Evolutionary conservation across 2,329 filamentous ascomycete species (phyloP), one percentile per base, ranked within the genome.

Genomic region (Penicillium sp.): DNA sequence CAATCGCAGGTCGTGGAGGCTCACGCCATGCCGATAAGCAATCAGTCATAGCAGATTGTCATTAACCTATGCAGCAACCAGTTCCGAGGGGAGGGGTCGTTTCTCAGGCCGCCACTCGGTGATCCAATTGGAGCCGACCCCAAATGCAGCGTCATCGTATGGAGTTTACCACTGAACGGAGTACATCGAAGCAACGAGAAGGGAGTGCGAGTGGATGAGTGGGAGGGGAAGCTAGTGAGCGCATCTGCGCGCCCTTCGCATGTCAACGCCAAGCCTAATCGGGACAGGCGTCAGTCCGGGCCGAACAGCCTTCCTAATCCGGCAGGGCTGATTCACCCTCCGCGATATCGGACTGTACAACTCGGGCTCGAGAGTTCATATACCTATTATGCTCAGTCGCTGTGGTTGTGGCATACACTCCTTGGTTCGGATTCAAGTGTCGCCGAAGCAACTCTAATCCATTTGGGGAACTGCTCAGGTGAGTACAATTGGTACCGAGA

Each of bases 221-320:
- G 37, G 42, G 45, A 30, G n/a, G n/a, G n/a, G n/a, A n/a, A n/a
- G n/a, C n/a, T n/a, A n/a, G n/a, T n/a, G n/a, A n/a, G n/a, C n/a
- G n/a, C n/a, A n/a, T n/a, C 33, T 46, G 47, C 54, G 41, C 57
- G 58, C 58, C 59, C 57, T 61, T 57, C 49, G 40, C 41, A 48
- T 57, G 59, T 55, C 59, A 63, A 43, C 50, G 48, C 59, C 35
- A 58, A 50, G 10, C 59, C 50, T 40, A 13, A 41, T 48, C 13
- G 3, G 51, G 59, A 7, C 14, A 47, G 30, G 38, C 20, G 20
- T 20, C n/a, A n/a, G n/a, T n/a, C 16, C 29, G 36, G 36, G 36
- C 29, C 4, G 14, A 7, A 27, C 14, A 30, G 34, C 17, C n/a
- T 30, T 29, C 34, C 34, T 30, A 36, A 29, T 33, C 14, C 13